A percentile compares a stretch with the other conserved stretches of the same genome.
Conservation (phyloP, 495 filamentous ascomycete genomes). For the Penicillium diatomitis region DNA sequence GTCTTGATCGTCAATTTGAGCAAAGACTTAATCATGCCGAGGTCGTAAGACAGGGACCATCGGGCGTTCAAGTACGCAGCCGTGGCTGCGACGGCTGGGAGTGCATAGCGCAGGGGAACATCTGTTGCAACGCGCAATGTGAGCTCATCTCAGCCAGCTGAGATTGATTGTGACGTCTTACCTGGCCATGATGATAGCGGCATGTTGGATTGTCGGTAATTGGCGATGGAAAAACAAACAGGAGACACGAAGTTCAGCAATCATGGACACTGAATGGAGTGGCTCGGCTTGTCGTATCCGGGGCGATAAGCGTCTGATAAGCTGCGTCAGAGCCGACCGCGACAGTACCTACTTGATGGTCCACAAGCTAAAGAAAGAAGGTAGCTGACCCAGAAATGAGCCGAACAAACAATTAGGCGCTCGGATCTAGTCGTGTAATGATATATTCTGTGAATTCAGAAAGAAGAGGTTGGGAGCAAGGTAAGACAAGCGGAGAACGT, state of each 20-base stretch:
- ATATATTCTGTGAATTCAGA: too few species aligned
- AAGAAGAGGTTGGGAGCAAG: too few species aligned
- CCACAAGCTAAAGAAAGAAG: background rate
- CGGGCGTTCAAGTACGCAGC: constrained; percentile 78
- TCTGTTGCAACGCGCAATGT: constrained; percentile 11
- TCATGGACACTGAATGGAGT: background rate
- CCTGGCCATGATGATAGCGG: constrained; percentile 4
- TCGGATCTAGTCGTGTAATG: too few species aligned
- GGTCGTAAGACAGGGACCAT: constrained; percentile 58
- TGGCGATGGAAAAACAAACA: background rate
- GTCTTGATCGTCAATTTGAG: constrained; percentile 33
- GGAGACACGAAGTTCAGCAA: background rate
- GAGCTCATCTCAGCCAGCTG: background rate
- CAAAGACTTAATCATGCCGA: constrained; percentile 40
- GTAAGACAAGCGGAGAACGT: too few species aligned
- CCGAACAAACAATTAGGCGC: too few species aligned
- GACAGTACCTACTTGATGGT: too few species aligned
- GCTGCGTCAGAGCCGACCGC: background rate
- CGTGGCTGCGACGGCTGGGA: constrained; percentile 56
- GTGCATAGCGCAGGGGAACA: constrained; percentile 40
- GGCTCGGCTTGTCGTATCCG: background rate
- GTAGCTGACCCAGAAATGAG: background rate
- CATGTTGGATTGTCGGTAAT: background rate
- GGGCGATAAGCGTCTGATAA: background rate
- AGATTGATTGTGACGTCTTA: background rate